These are phyloP conservation scores for Iris pallida DNA, from an alignment of 116 monocot species.

Conservation along the genomic window DNA sequence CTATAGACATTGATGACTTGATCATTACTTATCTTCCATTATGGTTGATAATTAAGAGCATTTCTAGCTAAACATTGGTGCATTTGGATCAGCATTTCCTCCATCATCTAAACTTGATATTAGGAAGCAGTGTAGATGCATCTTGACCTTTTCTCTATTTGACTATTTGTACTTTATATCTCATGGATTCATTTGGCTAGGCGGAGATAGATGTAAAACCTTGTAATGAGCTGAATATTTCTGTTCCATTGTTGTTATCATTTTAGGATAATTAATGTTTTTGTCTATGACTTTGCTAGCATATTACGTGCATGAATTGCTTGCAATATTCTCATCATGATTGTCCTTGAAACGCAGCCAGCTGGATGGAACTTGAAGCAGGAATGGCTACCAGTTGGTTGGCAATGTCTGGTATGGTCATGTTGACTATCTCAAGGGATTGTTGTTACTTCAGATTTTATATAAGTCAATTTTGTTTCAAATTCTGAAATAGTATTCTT, in stretches of 20 bases:
- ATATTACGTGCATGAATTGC: not conserved
- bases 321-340: not conserved
- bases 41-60: too few relatives aligned
- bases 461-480: not conserved
- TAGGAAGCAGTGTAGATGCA: too few relatives aligned
- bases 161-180: too few relatives aligned
- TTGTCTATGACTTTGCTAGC: not conserved
- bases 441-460: not conserved
- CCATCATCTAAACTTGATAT: too few relatives aligned
- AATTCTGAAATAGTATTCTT: not conserved
- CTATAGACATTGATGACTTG: too few relatives aligned
- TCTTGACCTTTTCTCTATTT: too few relatives aligned
- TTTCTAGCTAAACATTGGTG: too few relatives aligned
- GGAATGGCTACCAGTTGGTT: slow-evolving; percentile 88
- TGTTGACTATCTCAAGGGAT: not conserved
- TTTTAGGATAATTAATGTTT: not conserved
- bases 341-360: slow-evolving; percentile 38
- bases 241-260: not conserved
- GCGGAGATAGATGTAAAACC: not conserved
- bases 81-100: too few relatives aligned
- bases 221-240: not conserved
- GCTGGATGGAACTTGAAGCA: slow-evolving; percentile 89
- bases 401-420: slow-evolving; percentile 83
- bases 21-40: too few relatives aligned
- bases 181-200: not conserved